Evolutionary conservation across 208 protist species (phyloP), one percentile per base, ranked within the genome.

Genomic region (Novymonas esmeraldas): DNA sequence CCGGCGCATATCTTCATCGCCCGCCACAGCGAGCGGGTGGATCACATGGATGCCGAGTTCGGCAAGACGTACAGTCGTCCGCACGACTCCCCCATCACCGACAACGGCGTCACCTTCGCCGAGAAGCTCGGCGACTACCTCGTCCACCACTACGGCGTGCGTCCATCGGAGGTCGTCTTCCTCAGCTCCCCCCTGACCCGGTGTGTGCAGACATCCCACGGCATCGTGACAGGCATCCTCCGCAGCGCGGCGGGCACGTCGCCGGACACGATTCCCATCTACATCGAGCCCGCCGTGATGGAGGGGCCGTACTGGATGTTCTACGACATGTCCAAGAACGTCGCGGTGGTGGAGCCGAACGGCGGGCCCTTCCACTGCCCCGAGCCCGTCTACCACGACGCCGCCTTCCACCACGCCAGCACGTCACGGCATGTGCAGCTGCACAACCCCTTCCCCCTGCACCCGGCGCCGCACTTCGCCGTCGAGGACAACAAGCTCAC

Each of bases 21-120:
- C 3, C 85, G 85, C 31, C 85, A 92, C 49, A 73, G 82, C 39
- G 82, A 89, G 50, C 72, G 85, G 14, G 36, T 71, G 44, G 85
- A 92, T 57, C 71, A 85, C 68, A 76, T 66, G 48, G 42, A 87
- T 45, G 67, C 49, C 13, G 34, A 57, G 45, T 92, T 81, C 33
- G 36, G 38, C 39, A 73, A 56, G 20, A 80, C 67, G 1, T 64
- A 67, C 50, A 51, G 66, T 3, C 78, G 78, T 31, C 70, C 83
- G 16, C 85, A 89, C 61, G 87, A 93, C 83, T 70, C 84, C 0
- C 82, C 82, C 24, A 72, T 93, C 57, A 89, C 87, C 3, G 42
- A 73, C 2, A 61, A 71, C 33, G 87, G 87, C 14, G 49, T 86
- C 18, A 24, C 64, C 41, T 79, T 87, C 69, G 87, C 83, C 0